Conservation (phyloP, 192 early-diverging fungal species). For the Dimargaris xerosporica region DNA sequence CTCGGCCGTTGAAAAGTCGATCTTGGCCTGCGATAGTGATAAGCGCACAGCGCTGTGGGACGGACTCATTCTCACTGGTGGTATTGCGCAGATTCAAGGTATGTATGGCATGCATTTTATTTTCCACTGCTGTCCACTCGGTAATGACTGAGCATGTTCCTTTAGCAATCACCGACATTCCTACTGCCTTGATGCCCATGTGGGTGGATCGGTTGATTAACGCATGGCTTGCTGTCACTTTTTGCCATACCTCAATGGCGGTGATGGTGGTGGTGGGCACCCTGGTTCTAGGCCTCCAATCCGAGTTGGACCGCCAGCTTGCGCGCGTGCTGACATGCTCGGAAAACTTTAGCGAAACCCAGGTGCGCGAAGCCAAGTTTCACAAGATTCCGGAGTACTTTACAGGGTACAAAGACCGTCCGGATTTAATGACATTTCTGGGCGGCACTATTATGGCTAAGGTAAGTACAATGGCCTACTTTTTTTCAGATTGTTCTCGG, state of each 20-base stretch:
- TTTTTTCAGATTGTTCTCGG: too few relatives aligned
- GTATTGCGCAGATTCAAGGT: slow-evolving; percentile 32
- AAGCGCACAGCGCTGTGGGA: slow-evolving; percentile 75
- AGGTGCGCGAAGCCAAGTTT: slow-evolving; percentile 70
- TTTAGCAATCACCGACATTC: too few relatives aligned
- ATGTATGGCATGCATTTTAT: too few relatives aligned
- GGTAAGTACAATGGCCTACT: slow-evolving; percentile 4
- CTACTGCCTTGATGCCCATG: too few relatives aligned
- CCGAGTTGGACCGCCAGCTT: slow-evolving; percentile 52
- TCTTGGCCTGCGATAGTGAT: slow-evolving; percentile 51
- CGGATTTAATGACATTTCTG: slow-evolving; percentile 54
- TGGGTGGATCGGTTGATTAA: too few relatives aligned
- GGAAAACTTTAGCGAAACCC: slow-evolving; percentile 74
- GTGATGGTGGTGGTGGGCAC: too few relatives aligned
- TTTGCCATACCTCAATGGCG: too few relatives aligned
- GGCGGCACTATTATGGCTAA: slow-evolving; percentile 81
- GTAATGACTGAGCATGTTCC: too few relatives aligned
- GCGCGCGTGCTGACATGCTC: slow-evolving; percentile 46
- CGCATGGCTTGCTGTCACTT: too few relatives aligned
- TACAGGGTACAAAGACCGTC: slow-evolving; percentile 49
- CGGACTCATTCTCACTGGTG: slow-evolving; percentile 70
- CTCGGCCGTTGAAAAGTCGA: slow-evolving; percentile 47
- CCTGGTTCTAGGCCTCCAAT: slow-evolving; percentile 25
- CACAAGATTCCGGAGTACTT: slow-evolving; percentile 78
- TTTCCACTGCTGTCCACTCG: too few relatives aligned